These are phyloP conservation scores for Pulveroboletus ravenelii DNA, from an alignment of 768 basidiomycete genomes.

Conservation along the genomic window DNA sequence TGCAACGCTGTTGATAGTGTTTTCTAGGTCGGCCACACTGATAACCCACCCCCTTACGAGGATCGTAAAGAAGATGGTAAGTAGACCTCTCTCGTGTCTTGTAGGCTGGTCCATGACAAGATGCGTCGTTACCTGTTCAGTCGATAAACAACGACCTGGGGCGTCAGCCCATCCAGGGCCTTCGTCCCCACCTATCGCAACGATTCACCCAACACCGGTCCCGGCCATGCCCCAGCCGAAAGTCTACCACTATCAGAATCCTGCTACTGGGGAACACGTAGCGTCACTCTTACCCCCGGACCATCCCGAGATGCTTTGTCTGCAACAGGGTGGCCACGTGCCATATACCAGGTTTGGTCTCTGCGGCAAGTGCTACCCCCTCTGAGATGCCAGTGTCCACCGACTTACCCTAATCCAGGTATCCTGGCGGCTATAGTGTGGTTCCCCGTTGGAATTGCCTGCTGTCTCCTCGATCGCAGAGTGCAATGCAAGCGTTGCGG, in stretches of 20 bases:
- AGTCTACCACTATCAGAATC: conserved; percentile 68
- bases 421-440: conserved; percentile 78
- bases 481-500: conserved; percentile 60
- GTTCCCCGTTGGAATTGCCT: conserved; percentile 80
- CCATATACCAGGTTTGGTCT: conserved; percentile 61
- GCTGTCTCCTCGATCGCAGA: conserved; percentile 70
- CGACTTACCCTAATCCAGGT: conserved; percentile 38
- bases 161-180: conserved; percentile 1
- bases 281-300: conserved; percentile 66
- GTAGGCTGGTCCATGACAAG: conserved; percentile 7
- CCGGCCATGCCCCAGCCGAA: conserved; percentile 39
- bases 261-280: conserved; percentile 50
- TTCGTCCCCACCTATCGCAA: conserved; percentile 12
- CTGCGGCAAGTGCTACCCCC: conserved; percentile 47
- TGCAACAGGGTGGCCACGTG: conserved; percentile 72
- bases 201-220: conserved; percentile 27
- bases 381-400: neutral
- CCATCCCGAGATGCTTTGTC: conserved; percentile 80
- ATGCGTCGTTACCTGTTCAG: neutral
- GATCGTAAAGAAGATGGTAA: conserved; percentile 29
- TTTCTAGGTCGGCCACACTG: conserved; percentile 16
- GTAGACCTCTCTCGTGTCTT: conserved; percentile 4
- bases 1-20: neutral
- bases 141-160: conserved; percentile 15
- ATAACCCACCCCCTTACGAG: conserved; percentile 52